These are phyloP conservation scores for Boletus pseudo-olivaceus DNA, from an alignment of 768 basidiomycete species.

Conservation along the genomic window DNA sequence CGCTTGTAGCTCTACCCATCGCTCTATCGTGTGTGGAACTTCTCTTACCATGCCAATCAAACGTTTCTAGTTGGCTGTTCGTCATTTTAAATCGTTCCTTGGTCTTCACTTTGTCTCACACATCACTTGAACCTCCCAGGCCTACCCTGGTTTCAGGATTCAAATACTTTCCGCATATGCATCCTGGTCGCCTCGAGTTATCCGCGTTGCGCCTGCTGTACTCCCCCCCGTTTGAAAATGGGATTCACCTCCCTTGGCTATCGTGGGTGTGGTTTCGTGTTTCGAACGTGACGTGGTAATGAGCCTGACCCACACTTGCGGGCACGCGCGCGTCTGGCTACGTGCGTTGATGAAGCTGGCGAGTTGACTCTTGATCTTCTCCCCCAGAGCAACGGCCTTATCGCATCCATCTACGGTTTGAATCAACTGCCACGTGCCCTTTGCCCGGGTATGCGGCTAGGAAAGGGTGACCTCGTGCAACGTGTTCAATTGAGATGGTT, in stretches of 20 bases:
- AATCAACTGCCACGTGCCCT: constrained; percentile 8
- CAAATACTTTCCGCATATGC: neutral
- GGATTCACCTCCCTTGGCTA: constrained; percentile 9
- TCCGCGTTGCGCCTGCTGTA: constrained; percentile 17
- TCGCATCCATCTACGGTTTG: constrained; percentile 2
- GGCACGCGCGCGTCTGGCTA: neutral
- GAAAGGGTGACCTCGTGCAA: neutral
- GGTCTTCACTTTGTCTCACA: constrained; percentile 4
- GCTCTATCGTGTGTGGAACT: neutral
- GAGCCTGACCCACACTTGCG: neutral
- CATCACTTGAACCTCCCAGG: constrained; percentile 1
- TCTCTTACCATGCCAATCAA: constrained; percentile 20
- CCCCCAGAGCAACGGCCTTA: no score
- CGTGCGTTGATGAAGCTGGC: neutral
- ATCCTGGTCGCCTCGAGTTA: constrained; percentile 16
- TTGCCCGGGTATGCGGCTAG: neutral
- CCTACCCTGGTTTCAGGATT: constrained; percentile 5
- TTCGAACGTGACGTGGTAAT: neutral
- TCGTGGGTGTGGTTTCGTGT: constrained; percentile 3
- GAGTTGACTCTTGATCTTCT: neutral
- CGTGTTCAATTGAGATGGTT: no score
- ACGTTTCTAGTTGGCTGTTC: constrained; percentile 20
- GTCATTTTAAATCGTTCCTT: constrained; percentile 11
- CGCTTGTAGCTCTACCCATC: neutral
- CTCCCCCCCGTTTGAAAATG: neutral